A percentile compares a stretch with the other conserved stretches of the same genome.
These are phyloP conservation scores for Daldinia sp. DNA, from an alignment of 2,329 filamentous ascomycete species.

Conservation along the genomic window DNA sequence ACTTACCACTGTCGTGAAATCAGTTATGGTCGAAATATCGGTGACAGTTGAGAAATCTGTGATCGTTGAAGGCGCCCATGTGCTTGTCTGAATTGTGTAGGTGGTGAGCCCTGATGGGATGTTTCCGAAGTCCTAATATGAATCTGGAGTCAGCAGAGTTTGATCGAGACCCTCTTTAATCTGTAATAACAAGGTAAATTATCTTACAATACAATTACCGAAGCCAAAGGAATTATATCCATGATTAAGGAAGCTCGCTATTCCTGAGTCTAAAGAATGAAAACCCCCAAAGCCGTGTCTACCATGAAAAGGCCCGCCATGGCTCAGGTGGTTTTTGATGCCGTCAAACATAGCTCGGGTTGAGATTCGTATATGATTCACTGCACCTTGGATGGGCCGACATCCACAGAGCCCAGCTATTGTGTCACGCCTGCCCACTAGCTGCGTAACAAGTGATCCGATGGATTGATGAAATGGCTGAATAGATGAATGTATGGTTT, in stretches of 20 bases:
- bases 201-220: constrained; percentile 36
- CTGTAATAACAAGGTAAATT: neutral
- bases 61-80: constrained; percentile 16
- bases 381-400: constrained; percentile 25
- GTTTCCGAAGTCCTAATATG: constrained; percentile 23
- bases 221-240: constrained; percentile 34
- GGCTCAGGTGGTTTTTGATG: constrained; percentile 24
- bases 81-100: constrained; percentile 13
- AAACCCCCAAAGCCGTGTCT: constrained; percentile 24
- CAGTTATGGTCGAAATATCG: constrained; percentile 16
- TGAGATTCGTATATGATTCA: constrained; percentile 33
- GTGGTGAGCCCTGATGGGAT: neutral
- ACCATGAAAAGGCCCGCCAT: constrained; percentile 15
- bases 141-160: constrained; percentile 19
- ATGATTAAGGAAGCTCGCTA: constrained; percentile 36
- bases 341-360: constrained; percentile 37
- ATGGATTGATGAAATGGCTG: constrained; percentile 34
- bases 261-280: constrained; percentile 32
- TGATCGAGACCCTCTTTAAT: neutral
- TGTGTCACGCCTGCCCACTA: constrained; percentile 27
- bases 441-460: constrained; percentile 31
- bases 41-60: constrained; percentile 25
- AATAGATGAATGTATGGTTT: constrained; percentile 29
- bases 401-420: constrained; percentile 35
- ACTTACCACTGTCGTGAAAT: constrained; percentile 27